Conservation (phyloP, 2,329 filamentous ascomycete species). For the Diatrype stigma region DNA sequence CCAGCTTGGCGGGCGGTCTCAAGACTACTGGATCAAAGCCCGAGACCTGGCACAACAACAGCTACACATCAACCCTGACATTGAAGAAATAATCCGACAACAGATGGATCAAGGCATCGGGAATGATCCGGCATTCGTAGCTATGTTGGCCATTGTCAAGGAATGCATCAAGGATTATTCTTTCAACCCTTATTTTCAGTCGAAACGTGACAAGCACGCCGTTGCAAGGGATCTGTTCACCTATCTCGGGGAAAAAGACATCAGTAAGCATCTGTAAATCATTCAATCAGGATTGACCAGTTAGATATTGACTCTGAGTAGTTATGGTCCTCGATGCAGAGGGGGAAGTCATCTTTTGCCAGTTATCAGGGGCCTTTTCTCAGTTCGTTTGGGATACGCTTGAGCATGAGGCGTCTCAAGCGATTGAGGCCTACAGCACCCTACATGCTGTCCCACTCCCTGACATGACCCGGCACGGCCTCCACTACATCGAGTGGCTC, state of each 20-base stretch:
- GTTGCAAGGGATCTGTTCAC: neutral
- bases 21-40: neutral
- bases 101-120: neutral
- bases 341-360: neutral
- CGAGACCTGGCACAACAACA: neutral
- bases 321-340: neutral
- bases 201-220: neutral
- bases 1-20: neutral
- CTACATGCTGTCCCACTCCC: conserved; percentile 1
- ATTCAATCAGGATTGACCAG: too few relatives aligned
- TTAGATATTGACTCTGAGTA: too few relatives aligned
- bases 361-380: neutral
- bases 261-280: too few relatives aligned
- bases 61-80: neutral
- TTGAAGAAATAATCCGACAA: neutral
- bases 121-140: neutral
- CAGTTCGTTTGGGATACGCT: neutral
- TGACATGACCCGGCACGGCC: conserved; percentile 1
- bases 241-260: neutral
- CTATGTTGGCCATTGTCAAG: neutral
- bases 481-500: conserved; percentile 3
- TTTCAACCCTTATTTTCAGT: neutral
- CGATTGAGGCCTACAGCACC: conserved; percentile 3
- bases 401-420: neutral
- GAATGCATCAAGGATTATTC: neutral